These are phyloP conservation scores for Pleurozium schreberi DNA, from an alignment of 225 moss, liverwort and hornwort genomes.

Conservation along the genomic window DNA sequence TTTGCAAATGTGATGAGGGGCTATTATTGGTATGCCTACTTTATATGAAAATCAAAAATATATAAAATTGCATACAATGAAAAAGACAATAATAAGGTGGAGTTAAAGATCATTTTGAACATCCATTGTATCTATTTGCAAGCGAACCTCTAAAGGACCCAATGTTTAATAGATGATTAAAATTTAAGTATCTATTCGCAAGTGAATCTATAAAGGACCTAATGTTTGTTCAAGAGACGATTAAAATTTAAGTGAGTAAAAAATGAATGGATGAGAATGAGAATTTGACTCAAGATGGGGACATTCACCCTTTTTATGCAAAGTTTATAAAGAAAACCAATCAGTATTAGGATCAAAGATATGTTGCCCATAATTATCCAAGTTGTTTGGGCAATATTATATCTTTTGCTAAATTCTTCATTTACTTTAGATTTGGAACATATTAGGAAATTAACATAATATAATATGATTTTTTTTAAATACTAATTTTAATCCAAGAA, in stretches of 20 bases:
- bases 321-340: neutral
- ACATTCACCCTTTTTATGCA: neutral
- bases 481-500: neutral
- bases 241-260: neutral
- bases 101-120: no score
- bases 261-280: neutral
- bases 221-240: fast-evolving
- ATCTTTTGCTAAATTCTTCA: neutral
- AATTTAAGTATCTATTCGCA: neutral
- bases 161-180: neutral
- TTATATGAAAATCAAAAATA: neutral
- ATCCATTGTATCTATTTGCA: neutral
- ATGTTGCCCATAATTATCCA: fast-evolving
- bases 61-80: neutral
- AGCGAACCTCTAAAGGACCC: neutral
- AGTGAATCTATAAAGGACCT: neutral
- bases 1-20: no score
- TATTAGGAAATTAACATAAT: no score
- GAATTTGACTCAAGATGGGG: neutral
- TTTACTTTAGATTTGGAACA: neutral
- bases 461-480: no score
- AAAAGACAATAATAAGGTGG: neutral
- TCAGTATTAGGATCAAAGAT: neutral
- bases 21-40: neutral
- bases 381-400: fast-evolving